Evolutionary conservation across 208 protist genomes (phyloP), one percentile per base, ranked within the genome.

Genomic region (Tetramitus jugosus): DNA sequence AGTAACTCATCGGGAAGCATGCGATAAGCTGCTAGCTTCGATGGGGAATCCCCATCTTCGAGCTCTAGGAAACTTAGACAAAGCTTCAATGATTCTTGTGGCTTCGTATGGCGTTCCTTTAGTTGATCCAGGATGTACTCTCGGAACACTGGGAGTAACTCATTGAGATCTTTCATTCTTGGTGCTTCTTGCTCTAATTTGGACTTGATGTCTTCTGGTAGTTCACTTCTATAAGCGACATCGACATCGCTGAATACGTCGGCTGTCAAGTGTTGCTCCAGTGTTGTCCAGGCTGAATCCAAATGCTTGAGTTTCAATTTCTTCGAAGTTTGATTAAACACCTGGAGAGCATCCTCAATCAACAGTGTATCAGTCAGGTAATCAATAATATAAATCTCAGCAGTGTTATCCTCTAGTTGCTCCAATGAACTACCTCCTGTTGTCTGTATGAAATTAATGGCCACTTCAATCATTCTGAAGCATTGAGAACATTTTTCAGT

Each of bases 371-470:
- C 31, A 3, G 17, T 37, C 17, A 71, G 29, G 35, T 71, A 71
- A 52, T 71, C 14, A 49, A 71, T 29, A 1, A 71, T 17, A 49
- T 33, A 49, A 37, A 0, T 49, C 39, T 49, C 26, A 42, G 33
- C 31, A 35, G 10, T 29, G 4, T 49, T n/a, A n/a, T n/a, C n/a
- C n/a, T n/a, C n/a, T n/a, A n/a, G n/a, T n/a, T n/a, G n/a, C n/a
- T n/a, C n/a, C 37, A 49, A 3, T 52, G 3, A 49, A 23, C 26
- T 6, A 37, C 10, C 2, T n/a, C 14, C 26, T 10, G 4, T 62
- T 29, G 65, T 29, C 49, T 71, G 65, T 26, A 71, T 49, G n/a
- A 71, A 71, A 33, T 71, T 17, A n/a, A 71, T 71, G 17, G 39
- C 40, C 65, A 71, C 49, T 71, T 71, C 65, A 3, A 71, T n/a